Base-by-base conservation (phyloP, 352 stramenopile species). In the Phytophthora colocasiae region DNA sequence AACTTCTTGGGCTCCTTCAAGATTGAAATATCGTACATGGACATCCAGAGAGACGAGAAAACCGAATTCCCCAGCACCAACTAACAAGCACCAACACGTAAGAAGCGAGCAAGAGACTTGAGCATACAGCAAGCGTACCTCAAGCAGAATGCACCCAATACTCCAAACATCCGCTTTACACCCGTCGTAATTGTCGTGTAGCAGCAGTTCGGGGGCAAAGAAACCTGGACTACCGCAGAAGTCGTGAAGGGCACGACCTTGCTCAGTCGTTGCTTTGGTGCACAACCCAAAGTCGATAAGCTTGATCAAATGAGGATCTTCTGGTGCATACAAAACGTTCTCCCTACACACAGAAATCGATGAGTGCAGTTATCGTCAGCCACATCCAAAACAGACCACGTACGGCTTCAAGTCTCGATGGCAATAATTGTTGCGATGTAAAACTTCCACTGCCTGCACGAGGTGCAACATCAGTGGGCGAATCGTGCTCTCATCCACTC, bases 11-110 rank as follows among this genome's bases (percentile, higher is more conserved):
- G 82, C 53, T 96, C 78, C 48, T 90, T 81, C 40, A 97, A 71
- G 11, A 82, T 76, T 1, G 95, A 80, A 43, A 95, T 63, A 3
- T 91, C 80, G 64, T 95, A 95, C 61, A 86, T 87, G 8, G 67
- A 55, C 86, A 97, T 95, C 91, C 91, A 97, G 2, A 94, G 69
- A 44, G 85, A 65, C n/a, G 83, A 83, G 54, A 97, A 97, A 40
- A 78, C 56, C 5, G 78, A 64, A 47, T 96, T 92, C 2, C 91
- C 91, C 0, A 96, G 56, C 11, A 91, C 66, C 9, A 97, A 63
- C 84, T 97, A 44, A 38, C 17, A 10, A 11, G 2, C 12, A 12
- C 11, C 6, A 40, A 9, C 9, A 58, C 27, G n/a, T 63, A 6
- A 58, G 41, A 32, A 7, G 17, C 6, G 24, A 19, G 6, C 26